A percentile compares a stretch with the other conserved stretches of the same genome.
phyloP scores from a whole-genome alignment of 179 eudicot genomes.

The Beta lomatogona region DNA sequence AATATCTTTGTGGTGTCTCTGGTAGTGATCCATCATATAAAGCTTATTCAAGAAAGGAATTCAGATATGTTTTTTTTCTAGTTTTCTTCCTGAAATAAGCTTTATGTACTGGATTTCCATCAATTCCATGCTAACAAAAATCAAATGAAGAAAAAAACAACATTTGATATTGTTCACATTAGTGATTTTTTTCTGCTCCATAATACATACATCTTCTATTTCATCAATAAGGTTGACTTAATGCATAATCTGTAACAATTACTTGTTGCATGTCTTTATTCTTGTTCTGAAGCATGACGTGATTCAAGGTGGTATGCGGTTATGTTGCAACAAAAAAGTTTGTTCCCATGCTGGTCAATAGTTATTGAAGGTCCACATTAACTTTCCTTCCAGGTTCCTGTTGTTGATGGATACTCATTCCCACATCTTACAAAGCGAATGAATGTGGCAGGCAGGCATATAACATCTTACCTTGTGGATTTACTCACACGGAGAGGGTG shows the following conservation, averaged over 20 bases:
- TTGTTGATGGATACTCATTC: conserved; percentile 98
- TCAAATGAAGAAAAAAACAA: not conserved
- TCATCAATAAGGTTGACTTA: not conserved
- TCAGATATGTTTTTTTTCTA: too few relatives aligned
- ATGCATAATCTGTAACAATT: not conserved
- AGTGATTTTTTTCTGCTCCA: not conserved
- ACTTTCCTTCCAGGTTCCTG: conserved; percentile 72
- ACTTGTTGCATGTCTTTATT: not conserved
- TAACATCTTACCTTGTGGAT: conserved; percentile 95
- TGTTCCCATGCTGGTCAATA: not conserved
- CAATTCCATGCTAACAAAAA: not conserved
- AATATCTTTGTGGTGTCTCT: not conserved
- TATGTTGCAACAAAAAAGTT: not conserved
- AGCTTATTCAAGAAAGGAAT: too few relatives aligned
- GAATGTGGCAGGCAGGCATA: conserved; percentile 98
- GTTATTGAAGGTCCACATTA: not conserved
- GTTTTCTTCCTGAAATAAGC: too few relatives aligned
- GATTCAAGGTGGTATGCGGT: not conserved
- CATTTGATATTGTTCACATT: not conserved
- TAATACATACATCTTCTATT: not conserved
- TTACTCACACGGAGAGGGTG: conserved; percentile 96
- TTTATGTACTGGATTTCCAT: too few relatives aligned
- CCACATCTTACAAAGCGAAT: conserved; percentile 98
- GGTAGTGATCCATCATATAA: not conserved
- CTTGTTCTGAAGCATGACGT: conserved; percentile 2